Base-by-base conservation (phyloP, 140 eudicot genomes). In the Bidens hawaiensis region DNA sequence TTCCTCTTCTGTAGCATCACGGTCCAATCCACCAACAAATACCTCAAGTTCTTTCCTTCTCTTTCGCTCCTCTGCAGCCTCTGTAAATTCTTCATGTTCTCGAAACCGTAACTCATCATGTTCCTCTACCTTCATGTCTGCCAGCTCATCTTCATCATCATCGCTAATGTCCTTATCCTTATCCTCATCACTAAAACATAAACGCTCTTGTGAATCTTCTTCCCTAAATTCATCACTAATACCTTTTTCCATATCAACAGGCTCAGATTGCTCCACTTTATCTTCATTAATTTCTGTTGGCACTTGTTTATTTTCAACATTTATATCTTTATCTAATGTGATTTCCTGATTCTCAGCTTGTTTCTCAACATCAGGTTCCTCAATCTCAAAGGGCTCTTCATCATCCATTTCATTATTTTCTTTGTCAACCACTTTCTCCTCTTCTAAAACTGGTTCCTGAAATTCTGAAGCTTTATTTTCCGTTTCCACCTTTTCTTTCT, bases 21-120 rank as follows among this genome's bases (percentile, higher is more conserved):
- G 70, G 72, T 80, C 88, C 85, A 88, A 79, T 41, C 95, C 96
- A 45, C 96, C 95, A 46, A 88, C 88, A 73, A 88, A 88, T 19
- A 88, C 64, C 74, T 88, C 95, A 28, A 75, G 60, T 65, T 88
- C 96, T 42, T 82, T 88, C 76, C 83, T 73, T 30, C 66, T 76
- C 70, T 74, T 80, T 4, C 90, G 80, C 61, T 85, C 90, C 69
- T 83, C 75, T 5, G 82, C 88, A 69, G 75, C 82, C 46, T 79
- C 91, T 53, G 70, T 67, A 56, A 80, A 55, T 61, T 83, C 80
- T 41, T 67, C 83, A 46, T 62, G 76, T 57, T 84, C 93, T 51
- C 76, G 81, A 59, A 67, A 67, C 45, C 66, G 74, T 13, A 50
- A 31, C 16, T 68, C 85, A 60, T 59, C 67, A 24, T 51, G 70